These are phyloP conservation scores for Fomitiporia mediterranea DNA, from an alignment of 1,284 basidiomycete genomes.

Conservation along the genomic window DNA sequence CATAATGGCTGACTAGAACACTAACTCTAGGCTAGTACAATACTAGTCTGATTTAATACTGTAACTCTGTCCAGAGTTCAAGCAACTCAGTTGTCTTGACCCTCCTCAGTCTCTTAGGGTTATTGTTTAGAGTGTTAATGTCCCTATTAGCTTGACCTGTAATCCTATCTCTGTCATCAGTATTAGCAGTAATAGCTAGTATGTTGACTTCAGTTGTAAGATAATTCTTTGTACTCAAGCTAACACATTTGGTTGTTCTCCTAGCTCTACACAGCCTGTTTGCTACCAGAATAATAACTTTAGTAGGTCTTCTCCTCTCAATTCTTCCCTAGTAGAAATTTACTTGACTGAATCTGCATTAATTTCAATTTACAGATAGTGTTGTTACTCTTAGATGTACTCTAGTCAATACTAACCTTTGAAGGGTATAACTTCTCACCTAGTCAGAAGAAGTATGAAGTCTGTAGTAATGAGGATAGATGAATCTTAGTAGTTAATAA, in stretches of 20 bases:
- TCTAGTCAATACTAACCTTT: not conserved
- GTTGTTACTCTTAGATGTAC: not conserved
- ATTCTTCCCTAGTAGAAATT: no score
- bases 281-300: constrained; percentile 15
- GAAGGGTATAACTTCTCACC: not conserved
- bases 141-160: constrained; percentile 14
- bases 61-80: constrained; percentile 17
- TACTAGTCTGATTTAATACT: constrained; percentile 19
- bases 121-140: not conserved
- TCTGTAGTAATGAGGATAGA: no score
- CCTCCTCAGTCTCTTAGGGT: constrained; percentile 13
- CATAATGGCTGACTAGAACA: no score
- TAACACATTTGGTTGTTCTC: no score
- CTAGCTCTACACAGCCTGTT: constrained; percentile 9
- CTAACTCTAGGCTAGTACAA: constrained; percentile 4
- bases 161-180: constrained; percentile 8
- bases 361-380: not conserved
- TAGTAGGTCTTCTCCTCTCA: not conserved
- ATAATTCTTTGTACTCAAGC: no score
- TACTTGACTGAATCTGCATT: no score
- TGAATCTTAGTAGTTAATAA: no score
- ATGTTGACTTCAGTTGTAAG: no score
- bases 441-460: no score
- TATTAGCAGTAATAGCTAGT: no score
- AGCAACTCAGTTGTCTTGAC: not conserved